Base-by-base conservation (phyloP, 202 grass and related monocot species). In the Carex arenaria region DNA sequence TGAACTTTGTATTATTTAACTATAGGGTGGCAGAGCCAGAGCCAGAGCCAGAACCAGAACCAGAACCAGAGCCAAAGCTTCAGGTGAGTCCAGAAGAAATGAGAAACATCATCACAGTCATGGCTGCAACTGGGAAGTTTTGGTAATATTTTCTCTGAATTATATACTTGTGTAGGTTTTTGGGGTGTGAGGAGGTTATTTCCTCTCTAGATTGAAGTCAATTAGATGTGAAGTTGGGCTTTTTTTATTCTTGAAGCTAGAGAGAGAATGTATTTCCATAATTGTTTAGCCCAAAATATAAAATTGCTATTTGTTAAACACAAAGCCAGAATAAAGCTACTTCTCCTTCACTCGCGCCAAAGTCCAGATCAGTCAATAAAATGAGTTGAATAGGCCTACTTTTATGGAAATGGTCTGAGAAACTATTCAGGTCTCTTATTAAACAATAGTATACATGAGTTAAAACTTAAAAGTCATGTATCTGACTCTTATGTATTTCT, bases 121-220 rank as follows among this genome's bases (percentile, higher is more conserved):
- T 97, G 11, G 95, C 95, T 56, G 51, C 85, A 10, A 91, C 95
- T 13, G 92, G 95, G 47, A 98, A 98, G 36, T 94, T 98, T 83
- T 98, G 95, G 95, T 98, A 94, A 85, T 64, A 69, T 74, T 45
- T 68, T 88, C 36, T 59, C 38, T 85, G 52, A 63, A 59, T 59
- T 59, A 14, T 78, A 34, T 57, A 36, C 51, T 77, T 36, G 17
- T 36, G 30, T 78, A 78, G 72, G 12, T 75, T 75, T 13, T 13
- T 12, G 20, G 8, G 10, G 8, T 72, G 45, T 73, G 42, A 19
- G 10, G 38, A 36, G 18, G 12, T 32, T 75, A 52, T 75, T 52
- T 26, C 6, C 5, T 75, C 15, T 28, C 10, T 11, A 56, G 72
- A 57, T 77, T 34, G 49, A n/a, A 77, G 32, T 9, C 51, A 57